A percentile compares a stretch with the other conserved stretches of the same genome.
These are phyloP conservation scores for Coprinellus micaceus DNA, from an alignment of 768 basidiomycete species.

Conservation along the genomic window DNA sequence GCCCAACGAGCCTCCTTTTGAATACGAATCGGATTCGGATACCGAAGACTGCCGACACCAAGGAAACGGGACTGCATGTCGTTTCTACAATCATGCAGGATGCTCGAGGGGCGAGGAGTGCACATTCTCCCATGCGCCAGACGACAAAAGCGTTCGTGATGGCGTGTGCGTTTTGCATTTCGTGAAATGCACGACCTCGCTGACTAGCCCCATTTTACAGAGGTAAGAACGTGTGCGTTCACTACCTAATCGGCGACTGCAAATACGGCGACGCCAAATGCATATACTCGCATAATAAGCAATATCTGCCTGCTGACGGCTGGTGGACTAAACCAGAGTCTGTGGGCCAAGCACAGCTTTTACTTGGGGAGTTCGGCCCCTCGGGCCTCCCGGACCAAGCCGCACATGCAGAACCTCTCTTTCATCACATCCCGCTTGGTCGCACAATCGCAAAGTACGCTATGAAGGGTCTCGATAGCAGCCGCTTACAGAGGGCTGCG, in stretches of 20 bases:
- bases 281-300: constrained; percentile 39
- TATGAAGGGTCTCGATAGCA: too few species aligned
- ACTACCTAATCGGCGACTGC: constrained; percentile 38
- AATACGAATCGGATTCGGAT: constrained; percentile 44
- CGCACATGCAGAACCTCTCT: too few species aligned
- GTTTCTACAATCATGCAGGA: constrained; percentile 54
- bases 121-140: constrained; percentile 50
- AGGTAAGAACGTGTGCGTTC: constrained; percentile 46
- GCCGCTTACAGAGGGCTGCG: too few species aligned
- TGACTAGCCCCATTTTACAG: constrained; percentile 21
- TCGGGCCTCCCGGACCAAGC: too few species aligned
- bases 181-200: background rate
- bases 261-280: constrained; percentile 34
- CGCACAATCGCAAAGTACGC: too few species aligned
- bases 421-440: too few species aligned
- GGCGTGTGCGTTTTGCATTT: constrained; percentile 38
- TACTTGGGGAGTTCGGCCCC: background rate
- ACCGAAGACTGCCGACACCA: constrained; percentile 51
- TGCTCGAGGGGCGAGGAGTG: constrained; percentile 42
- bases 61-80: constrained; percentile 51
- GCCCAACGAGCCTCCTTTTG: constrained; percentile 29
- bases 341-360: background rate
- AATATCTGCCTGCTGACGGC: constrained; percentile 32
- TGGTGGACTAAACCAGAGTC: constrained; percentile 32
- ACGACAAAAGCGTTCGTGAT: constrained; percentile 52